Conservation (phyloP, 345 rosid genomes). For the Camelina neglecta region DNA sequence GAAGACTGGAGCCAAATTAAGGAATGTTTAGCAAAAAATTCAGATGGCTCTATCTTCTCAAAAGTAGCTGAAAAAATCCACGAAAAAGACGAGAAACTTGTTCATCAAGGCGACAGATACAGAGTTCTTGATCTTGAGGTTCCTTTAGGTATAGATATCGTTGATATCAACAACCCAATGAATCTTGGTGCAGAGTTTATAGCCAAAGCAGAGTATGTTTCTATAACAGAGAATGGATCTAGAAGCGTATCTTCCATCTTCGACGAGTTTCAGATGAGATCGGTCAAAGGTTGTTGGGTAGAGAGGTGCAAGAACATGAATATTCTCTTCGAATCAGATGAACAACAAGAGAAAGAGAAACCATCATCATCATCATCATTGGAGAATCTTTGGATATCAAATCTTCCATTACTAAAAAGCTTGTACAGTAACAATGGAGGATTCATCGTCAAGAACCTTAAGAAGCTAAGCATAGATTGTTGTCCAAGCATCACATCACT, state of each 20-base stretch:
- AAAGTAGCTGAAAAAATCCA: background rate
- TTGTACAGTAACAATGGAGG: slow-evolving; percentile 26
- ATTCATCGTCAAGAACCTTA: slow-evolving; percentile 49
- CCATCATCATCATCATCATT: slow-evolving; percentile 30
- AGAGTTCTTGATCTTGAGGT: slow-evolving; percentile 32
- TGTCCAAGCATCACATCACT: slow-evolving; percentile 49
- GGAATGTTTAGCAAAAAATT: background rate
- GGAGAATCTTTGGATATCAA: slow-evolving; percentile 54
- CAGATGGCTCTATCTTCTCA: slow-evolving; percentile 8
- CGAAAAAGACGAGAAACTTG: slow-evolving; percentile 13
- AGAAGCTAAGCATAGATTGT: slow-evolving; percentile 51
- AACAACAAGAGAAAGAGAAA: slow-evolving; percentile 22
- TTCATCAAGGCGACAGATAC: slow-evolving; percentile 8
- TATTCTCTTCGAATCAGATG: slow-evolving; percentile 34
- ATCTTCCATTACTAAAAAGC: slow-evolving; percentile 45
- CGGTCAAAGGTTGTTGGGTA: slow-evolving; percentile 53
- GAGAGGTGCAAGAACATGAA: slow-evolving; percentile 50
- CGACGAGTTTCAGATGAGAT: slow-evolving; percentile 29
- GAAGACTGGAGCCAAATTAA: slow-evolving; percentile 25
- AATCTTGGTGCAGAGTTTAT: slow-evolving; percentile 33
- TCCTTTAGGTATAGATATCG: slow-evolving; percentile 15
- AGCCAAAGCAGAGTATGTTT: slow-evolving; percentile 44
- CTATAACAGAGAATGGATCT: slow-evolving; percentile 38
- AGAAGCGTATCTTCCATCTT: slow-evolving; percentile 45
- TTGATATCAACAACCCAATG: slow-evolving; percentile 44